Evolutionary conservation across 73 alveolate genomes (phyloP).

Genomic region (Effrenium voratum): DNA sequence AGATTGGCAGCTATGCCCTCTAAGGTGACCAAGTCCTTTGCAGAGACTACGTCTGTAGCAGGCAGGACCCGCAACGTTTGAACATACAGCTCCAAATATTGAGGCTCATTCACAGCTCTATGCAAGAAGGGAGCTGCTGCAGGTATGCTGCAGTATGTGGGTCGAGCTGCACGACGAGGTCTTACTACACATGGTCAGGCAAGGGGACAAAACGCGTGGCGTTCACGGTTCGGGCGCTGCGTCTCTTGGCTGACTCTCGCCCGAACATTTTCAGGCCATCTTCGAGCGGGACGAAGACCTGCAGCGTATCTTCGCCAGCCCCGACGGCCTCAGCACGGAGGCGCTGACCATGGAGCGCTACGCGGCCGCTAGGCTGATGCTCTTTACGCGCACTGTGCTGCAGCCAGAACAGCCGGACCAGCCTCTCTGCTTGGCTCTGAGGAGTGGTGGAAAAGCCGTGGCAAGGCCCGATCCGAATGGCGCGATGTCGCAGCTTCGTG

Average conservation of each 20-base stretch:
- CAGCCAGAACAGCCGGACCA: not conserved
- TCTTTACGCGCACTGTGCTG: not conserved
- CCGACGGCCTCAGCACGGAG: constrained; percentile 86
- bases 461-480: constrained; percentile 36
- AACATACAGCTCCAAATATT: not conserved
- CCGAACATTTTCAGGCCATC: constrained; percentile 73
- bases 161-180: constrained; percentile 90
- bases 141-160: constrained; percentile 93
- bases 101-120: not conserved
- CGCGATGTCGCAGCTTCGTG: no score
- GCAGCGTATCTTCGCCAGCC: constrained; percentile 87
- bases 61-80: not conserved
- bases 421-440: not conserved
- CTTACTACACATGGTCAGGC: constrained; percentile 93
- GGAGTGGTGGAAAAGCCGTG: constrained; percentile 92
- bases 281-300: constrained; percentile 93
- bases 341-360: constrained; percentile 94
- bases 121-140: no score
- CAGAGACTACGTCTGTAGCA: constrained; percentile 91
- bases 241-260: no score
- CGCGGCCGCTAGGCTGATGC: constrained; percentile 45
- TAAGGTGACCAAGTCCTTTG: constrained; percentile 86
- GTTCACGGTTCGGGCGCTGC: not conserved
- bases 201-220: not conserved
- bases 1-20: not conserved